Evolutionary conservation across 2,329 filamentous ascomycete genomes (phyloP).

Genomic region (Akanthomyces uredinophilus): DNA sequence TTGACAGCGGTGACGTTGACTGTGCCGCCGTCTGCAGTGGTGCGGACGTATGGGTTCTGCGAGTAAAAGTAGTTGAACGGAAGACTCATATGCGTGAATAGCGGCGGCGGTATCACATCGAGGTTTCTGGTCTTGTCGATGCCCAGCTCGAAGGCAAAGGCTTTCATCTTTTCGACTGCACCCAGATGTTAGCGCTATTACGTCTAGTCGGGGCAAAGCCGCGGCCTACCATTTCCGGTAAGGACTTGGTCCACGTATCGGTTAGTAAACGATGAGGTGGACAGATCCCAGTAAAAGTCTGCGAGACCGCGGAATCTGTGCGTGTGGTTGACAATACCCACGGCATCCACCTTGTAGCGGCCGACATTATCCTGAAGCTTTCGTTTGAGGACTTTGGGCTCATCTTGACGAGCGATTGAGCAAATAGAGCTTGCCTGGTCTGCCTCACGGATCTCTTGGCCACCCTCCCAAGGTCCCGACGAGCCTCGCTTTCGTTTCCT

Average conservation of each 20-base stretch:
- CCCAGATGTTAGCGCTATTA: conserved; percentile 16
- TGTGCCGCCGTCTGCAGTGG: conserved; percentile 51
- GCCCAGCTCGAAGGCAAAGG: conserved; percentile 62
- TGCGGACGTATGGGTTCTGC: conserved; percentile 73
- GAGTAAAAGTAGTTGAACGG: conserved; percentile 78
- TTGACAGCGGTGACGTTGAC: conserved; percentile 57
- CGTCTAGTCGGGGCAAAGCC: neutral
- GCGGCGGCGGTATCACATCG: conserved; percentile 73
- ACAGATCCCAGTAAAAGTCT: conserved; percentile 79
- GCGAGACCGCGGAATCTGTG: conserved; percentile 85
- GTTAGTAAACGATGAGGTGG: conserved; percentile 62
- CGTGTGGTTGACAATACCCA: conserved; percentile 70
- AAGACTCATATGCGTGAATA: conserved; percentile 68
- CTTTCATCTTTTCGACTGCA: conserved; percentile 45
- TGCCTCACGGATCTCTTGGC: conserved; percentile 29
- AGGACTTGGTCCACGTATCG: conserved; percentile 68
- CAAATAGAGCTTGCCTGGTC: conserved; percentile 26
- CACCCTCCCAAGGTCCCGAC: conserved; percentile 56
- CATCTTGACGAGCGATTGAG: conserved; percentile 45
- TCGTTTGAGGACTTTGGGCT: conserved; percentile 51
- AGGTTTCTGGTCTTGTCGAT: conserved; percentile 55
- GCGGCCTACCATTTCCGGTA: conserved; percentile 58
- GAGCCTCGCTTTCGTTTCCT: conserved; percentile 80
- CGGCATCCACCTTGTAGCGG: conserved; percentile 61
- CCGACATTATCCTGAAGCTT: conserved; percentile 66